Conservation (phyloP, 352 stramenopile species). For the Phytophthora crassamura region DNA sequence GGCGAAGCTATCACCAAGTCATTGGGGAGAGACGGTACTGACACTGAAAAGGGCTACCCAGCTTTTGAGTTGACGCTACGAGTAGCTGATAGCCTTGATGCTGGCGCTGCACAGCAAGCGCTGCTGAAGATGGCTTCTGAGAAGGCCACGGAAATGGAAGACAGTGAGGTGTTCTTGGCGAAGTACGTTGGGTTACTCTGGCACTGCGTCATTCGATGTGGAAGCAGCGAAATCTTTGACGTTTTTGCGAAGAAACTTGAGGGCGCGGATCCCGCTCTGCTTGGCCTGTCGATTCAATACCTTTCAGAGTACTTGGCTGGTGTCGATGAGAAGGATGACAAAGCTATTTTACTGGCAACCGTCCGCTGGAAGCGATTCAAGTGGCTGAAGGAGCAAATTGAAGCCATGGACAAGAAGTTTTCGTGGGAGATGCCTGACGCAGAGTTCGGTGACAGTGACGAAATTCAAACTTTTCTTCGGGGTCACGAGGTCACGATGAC, state of each 20-base stretch:
- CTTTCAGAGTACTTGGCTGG: no score
- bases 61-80: constrained; percentile 8
- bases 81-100: constrained; percentile 2
- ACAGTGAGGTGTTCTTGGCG: neutral
- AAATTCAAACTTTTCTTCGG: constrained; percentile 8
- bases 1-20: neutral
- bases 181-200: constrained; percentile 2
- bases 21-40: no score
- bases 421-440: constrained; percentile 18
- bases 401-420: constrained; percentile 9
- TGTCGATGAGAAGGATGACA: neutral
- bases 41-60: neutral
- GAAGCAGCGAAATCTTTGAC: neutral
- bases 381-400: constrained; percentile 15
- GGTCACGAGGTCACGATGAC: constrained; percentile 1
- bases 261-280: neutral
- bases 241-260: neutral
- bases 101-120: neutral
- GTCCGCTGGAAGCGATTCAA: neutral
- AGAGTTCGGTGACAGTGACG: constrained; percentile 2
- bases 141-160: neutral
- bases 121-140: constrained; percentile 4
- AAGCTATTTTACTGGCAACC: neutral
- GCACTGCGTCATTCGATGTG: constrained; percentile 11
- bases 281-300: neutral